Percentiles rank a stretch among this genome's conserved stretches.
Evolutionary conservation across 1,284 basidiomycete species (phyloP).

Genomic region (Cryptococcus sp.): DNA sequence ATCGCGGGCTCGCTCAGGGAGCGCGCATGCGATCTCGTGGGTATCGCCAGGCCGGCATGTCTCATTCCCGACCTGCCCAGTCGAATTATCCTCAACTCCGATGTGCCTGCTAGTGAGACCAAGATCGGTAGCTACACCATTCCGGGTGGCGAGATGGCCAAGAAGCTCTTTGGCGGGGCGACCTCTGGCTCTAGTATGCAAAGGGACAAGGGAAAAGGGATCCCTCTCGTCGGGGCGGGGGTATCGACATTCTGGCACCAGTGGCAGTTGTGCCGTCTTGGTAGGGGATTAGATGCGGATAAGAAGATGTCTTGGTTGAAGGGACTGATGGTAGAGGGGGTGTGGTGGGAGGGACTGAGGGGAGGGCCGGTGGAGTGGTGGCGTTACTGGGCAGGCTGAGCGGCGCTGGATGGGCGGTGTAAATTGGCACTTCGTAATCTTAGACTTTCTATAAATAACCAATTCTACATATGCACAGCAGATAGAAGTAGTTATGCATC

Average conservation of each 20-base stretch:
- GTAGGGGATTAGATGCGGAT: slow-evolving; percentile 38
- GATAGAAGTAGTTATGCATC: too few relatives aligned
- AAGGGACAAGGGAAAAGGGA: slow-evolving; percentile 9
- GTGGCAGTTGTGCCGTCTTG: slow-evolving; percentile 44
- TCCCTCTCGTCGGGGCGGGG: slow-evolving; percentile 42
- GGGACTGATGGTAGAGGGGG: slow-evolving; percentile 22
- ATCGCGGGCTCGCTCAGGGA: slow-evolving; percentile 32
- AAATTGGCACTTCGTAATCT: too few relatives aligned
- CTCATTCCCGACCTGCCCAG: slow-evolving; percentile 32
- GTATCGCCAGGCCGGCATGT: slow-evolving; percentile 43
- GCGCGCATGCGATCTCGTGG: slow-evolving; percentile 39
- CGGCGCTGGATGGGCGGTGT: neutral
- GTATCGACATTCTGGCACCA: slow-evolving; percentile 46
- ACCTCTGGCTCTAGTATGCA: neutral
- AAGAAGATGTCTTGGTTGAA: slow-evolving; percentile 32
- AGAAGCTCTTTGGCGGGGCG: slow-evolving; percentile 27
- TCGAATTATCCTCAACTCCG: slow-evolving; percentile 31
- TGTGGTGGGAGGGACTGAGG: slow-evolving; percentile 33
- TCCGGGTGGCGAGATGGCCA: slow-evolving; percentile 23
- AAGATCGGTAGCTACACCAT: slow-evolving; percentile 31
- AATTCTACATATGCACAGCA: too few relatives aligned
- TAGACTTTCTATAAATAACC: too few relatives aligned
- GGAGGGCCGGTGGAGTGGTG: slow-evolving; percentile 27
- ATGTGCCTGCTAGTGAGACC: slow-evolving; percentile 21
- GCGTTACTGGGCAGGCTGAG: slow-evolving; percentile 1